Evolutionary conservation across 208 protist genomes (phyloP).

Genomic region (Crithidia sp.): DNA sequence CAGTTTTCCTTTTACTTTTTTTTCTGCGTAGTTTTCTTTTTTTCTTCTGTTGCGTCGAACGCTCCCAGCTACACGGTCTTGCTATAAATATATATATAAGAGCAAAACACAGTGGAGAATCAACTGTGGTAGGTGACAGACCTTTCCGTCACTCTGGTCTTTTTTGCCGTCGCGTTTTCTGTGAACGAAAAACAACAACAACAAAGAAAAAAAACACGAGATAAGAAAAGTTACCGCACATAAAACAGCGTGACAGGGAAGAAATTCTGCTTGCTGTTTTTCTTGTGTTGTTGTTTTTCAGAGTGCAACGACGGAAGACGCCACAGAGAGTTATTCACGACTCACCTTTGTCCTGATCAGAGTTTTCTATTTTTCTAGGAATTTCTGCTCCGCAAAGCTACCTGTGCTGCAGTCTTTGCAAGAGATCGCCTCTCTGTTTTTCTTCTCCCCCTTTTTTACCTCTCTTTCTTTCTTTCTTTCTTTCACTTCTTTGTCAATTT

Average conservation of each 20-base stretch:
- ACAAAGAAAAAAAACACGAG: too few relatives aligned
- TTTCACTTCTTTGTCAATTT: neutral
- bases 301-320: neutral
- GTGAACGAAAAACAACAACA: too few relatives aligned
- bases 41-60: neutral
- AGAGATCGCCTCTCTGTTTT: neutral
- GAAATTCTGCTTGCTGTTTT: constrained; percentile 9
- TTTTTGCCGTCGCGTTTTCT: too few relatives aligned
- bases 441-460: neutral
- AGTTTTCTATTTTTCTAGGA: neutral
- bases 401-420: neutral
- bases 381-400: neutral
- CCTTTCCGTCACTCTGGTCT: too few relatives aligned
- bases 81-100: too few relatives aligned
- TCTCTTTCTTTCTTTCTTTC: constrained; percentile 1
- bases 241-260: too few relatives aligned
- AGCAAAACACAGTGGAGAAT: too few relatives aligned
- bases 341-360: neutral
- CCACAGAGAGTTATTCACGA: neutral
- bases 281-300: neutral
- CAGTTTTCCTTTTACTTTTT: too few relatives aligned
- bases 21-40: neutral
- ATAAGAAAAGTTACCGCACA: too few relatives aligned
- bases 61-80: too few relatives aligned
- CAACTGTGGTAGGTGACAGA: too few relatives aligned